Evolutionary conservation across 2,329 filamentous ascomycete species (phyloP), one percentile per base, ranked within the genome.

Genomic region (Monosporascus ibericus): DNA sequence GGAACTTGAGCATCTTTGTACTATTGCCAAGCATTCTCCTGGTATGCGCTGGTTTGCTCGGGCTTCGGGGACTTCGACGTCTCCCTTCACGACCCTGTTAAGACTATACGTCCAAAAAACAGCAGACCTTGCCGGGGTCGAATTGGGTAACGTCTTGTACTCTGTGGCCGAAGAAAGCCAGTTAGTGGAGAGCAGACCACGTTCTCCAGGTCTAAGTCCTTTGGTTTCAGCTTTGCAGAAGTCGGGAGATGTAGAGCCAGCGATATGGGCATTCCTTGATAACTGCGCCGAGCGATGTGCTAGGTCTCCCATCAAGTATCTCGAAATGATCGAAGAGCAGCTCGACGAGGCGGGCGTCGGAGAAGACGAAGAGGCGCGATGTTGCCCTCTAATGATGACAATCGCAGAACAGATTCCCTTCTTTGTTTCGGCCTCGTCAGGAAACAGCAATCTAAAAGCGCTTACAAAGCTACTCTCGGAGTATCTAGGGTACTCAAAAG

Each of bases 31-130:
- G 56, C 83, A 86, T 61, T 95, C 91, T 3, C 84, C 88, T 0
- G 85, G 86, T 6, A 94, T 96, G 85, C 84, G 87, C 56, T 97
- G 92, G 92, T 96, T 94, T 74, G 80, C 87, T 56, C 92, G 88
- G 63, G 80, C 74, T 53, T 81, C 87, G 58, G 77, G 77, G 1
- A 73, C 87, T n/a, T 66, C 70, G 1, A 73, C 81, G 39, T 90
- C 87, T 4, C 87, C 88, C 0, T 90, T 91, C 56, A 81, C 82
- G n/a, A 84, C 84, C 0, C 76, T 92, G 22, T 68, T 92, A 6
- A 82, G 78, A 54, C 73, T 87, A 6, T 74, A 78, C 37, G 72
- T 76, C 3, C 74, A 77, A 25, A 76, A 76, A 3, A 72, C 75
- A 20, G 67, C 71, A 5, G 74, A 69, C 14, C 64, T 80, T n/a